phyloP scores from a whole-genome alignment of 352 stramenopile genomes.

The Phytophthora gonapodyides region DNA sequence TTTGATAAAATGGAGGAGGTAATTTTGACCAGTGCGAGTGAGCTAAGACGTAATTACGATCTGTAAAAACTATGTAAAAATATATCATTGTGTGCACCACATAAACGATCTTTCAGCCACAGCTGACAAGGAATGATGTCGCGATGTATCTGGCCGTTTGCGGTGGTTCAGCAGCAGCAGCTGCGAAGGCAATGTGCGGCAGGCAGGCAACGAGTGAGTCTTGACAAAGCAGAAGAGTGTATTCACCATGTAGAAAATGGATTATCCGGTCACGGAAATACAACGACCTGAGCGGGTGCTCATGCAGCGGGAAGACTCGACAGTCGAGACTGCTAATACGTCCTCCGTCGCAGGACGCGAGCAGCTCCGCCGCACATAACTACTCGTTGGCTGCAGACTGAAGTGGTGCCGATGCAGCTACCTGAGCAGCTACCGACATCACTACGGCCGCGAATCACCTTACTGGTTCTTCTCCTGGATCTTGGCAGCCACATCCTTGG shows the following conservation, averaged over 20 bases:
- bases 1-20: too few relatives aligned
- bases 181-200: neutral
- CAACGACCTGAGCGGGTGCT: conserved; percentile 25
- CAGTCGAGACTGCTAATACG: conserved; percentile 19
- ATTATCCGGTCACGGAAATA: conserved; percentile 33
- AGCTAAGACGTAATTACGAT: too few relatives aligned
- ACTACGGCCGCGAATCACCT: neutral
- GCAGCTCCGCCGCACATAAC: conserved; percentile 27
- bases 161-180: conserved; percentile 1
- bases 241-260: conserved; percentile 35
- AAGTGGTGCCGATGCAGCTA: too few relatives aligned
- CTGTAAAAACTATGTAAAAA: too few relatives aligned
- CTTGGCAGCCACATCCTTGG: conserved; percentile 61
- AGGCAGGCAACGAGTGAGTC: too few relatives aligned
- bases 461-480: conserved; percentile 48
- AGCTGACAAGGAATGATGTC: too few relatives aligned
- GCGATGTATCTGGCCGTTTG: neutral
- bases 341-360: conserved; percentile 12
- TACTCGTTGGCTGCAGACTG: conserved; percentile 15
- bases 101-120: too few relatives aligned
- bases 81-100: too few relatives aligned
- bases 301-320: conserved; percentile 16
- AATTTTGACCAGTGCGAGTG: too few relatives aligned
- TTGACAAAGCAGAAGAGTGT: conserved; percentile 32
- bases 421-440: too few relatives aligned